Percentiles rank a stretch among this genome's conserved stretches.
Evolutionary conservation across 176 grass and related monocot genomes (phyloP).

Genomic region (Saccharum officinarum): DNA sequence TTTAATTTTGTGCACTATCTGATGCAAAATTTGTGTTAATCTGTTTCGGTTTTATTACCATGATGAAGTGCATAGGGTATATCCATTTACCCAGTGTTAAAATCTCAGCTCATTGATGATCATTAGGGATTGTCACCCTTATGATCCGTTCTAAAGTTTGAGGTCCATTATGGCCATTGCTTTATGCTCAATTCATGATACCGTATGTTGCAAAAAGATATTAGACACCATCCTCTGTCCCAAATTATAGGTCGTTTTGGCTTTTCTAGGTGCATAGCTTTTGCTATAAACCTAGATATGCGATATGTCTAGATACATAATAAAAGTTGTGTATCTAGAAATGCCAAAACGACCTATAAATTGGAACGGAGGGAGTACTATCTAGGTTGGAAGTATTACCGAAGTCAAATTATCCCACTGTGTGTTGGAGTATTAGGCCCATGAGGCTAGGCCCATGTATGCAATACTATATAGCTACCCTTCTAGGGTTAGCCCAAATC

Average conservation of each 20-base stretch:
- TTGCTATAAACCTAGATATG: no score
- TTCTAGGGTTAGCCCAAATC: no score
- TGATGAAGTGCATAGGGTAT: neutral
- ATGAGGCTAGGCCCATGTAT: no score
- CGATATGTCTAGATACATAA: no score
- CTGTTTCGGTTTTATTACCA: neutral
- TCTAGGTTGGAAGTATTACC: neutral
- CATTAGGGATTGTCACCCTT: conserved; percentile 8
- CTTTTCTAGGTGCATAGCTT: no score
- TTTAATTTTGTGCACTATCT: neutral
- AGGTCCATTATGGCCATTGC: neutral
- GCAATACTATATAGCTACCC: no score
- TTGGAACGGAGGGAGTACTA: neutral
- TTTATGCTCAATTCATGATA: neutral
- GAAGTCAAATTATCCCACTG: neutral
- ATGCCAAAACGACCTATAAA: no score
- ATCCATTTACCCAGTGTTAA: neutral
- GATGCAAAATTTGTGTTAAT: neutral
- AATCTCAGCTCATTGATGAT: neutral
- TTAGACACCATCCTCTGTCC: neutral
- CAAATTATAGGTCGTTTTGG: no score
- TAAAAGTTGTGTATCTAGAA: no score
- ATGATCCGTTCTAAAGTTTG: conserved; percentile 12
- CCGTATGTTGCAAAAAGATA: neutral
- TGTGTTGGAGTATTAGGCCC: no score